phyloP scores from a whole-genome alignment of 139 green algal species.

The Pseudopediastrum boryanum region DNA sequence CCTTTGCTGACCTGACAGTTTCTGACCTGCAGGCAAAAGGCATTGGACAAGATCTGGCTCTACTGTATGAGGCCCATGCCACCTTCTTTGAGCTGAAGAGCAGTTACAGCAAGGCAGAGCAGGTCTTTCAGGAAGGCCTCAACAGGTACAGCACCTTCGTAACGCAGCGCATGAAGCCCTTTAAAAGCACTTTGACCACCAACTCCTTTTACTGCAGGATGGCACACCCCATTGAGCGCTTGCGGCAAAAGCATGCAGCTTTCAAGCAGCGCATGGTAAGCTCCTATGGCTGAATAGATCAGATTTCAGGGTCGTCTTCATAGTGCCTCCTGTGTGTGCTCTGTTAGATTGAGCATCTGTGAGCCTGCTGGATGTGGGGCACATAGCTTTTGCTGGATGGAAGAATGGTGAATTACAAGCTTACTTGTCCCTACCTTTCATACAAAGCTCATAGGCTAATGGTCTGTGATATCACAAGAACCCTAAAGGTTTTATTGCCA shows the following conservation, averaged over 20 bases:
- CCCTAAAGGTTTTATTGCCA: too few species aligned
- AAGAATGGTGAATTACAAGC: too few species aligned
- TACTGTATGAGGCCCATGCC: constrained; percentile 91
- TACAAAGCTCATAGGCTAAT: too few species aligned
- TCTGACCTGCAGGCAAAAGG: constrained; percentile 66
- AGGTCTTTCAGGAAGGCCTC: constrained; percentile 80
- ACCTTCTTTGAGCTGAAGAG: constrained; percentile 82
- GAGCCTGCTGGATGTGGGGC: too few species aligned
- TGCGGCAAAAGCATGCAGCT: constrained; percentile 73
- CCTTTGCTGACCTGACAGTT: too few species aligned
- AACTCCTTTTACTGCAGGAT: constrained; percentile 41
- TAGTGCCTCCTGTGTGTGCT: too few species aligned
- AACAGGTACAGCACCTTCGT: constrained; percentile 39
- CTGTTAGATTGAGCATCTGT: too few species aligned
- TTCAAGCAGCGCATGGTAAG: constrained; percentile 90
- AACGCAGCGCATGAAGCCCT: not conserved
- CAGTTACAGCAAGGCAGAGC: constrained; percentile 72
- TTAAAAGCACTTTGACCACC: not conserved
- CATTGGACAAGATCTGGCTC: constrained; percentile 79
- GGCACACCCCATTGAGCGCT: constrained; percentile 72
- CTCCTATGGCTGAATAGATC: too few species aligned
- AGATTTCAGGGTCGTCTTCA: too few species aligned
- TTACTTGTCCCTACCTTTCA: too few species aligned
- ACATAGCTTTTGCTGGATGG: too few species aligned
- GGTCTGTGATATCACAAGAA: too few species aligned